Conservation (phyloP, 139 green algal species). For the Chlorella sorokiniana region DNA sequence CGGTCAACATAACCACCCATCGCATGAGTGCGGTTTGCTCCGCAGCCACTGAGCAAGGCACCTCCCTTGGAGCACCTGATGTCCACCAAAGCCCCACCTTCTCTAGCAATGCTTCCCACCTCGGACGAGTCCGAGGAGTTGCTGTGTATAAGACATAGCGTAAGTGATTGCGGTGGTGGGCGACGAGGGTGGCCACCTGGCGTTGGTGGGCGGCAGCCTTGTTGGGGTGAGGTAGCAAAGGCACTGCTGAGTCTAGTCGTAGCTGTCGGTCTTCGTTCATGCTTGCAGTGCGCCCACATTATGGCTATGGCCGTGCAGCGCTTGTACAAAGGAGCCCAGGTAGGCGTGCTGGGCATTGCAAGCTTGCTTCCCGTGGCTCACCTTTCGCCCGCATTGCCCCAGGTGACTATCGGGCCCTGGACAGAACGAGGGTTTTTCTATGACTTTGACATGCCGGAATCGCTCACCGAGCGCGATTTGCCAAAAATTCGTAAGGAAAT, state of each 20-base stretch:
- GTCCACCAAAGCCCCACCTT: background rate
- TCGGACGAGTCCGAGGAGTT: slow-evolving; percentile 80
- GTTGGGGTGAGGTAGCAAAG: too few relatives aligned
- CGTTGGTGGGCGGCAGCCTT: too few relatives aligned
- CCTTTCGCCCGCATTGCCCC: background rate
- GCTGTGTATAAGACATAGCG: slow-evolving; percentile 86
- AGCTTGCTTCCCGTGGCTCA: background rate
- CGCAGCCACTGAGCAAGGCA: background rate
- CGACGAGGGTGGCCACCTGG: too few relatives aligned
- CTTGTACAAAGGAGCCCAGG: slow-evolving; percentile 82
- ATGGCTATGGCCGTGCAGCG: slow-evolving; percentile 98
- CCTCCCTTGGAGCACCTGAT: background rate
- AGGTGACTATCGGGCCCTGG: slow-evolving; percentile 94
- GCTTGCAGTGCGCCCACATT: slow-evolving; percentile 90
- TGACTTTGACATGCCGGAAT: slow-evolving; percentile 90
- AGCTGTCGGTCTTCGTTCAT: too few relatives aligned
- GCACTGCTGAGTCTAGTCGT: too few relatives aligned
- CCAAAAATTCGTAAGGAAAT: slow-evolving; percentile 97
- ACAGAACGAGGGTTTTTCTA: slow-evolving; percentile 99
- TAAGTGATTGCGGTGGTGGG: too few relatives aligned
- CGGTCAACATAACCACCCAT: background rate
- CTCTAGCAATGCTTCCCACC: slow-evolving; percentile 59
- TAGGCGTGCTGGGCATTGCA: background rate
- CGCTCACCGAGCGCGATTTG: slow-evolving; percentile 89
- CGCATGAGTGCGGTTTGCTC: background rate